A percentile compares a stretch with the other conserved stretches of the same genome.
phyloP scores from a whole-genome alignment of 192 early-diverging fungal genomes.

The Linnemannia hyalina region DNA sequence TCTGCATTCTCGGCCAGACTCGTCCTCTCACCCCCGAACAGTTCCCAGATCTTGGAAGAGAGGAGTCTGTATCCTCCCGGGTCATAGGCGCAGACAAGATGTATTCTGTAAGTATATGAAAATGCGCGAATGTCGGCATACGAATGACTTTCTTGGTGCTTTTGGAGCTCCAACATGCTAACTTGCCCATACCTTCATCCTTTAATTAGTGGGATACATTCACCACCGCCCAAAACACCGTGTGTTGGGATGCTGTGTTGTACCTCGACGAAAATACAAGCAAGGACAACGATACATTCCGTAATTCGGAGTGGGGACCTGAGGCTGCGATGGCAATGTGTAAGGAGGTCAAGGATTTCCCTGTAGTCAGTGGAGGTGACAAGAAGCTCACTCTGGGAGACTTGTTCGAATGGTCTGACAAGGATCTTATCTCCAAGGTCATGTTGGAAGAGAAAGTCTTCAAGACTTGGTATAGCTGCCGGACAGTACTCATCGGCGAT shows the following conservation, averaged over 20 bases:
- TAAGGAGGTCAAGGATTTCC: constrained; percentile 16
- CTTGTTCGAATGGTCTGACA: constrained; percentile 13
- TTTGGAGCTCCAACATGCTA: too few species aligned
- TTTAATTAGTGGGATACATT: too few species aligned
- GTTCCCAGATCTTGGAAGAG: neutral
- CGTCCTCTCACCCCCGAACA: neutral
- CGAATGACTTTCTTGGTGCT: too few species aligned
- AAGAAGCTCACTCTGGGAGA: constrained; percentile 3
- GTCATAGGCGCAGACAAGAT: neutral
- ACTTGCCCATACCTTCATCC: too few species aligned
- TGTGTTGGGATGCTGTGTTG: too few species aligned
- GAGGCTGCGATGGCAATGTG: constrained; percentile 18
- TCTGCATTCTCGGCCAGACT: constrained; percentile 22
- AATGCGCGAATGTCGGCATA: too few species aligned
- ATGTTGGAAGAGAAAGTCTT: constrained; percentile 44
- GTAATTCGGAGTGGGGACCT: constrained; percentile 11
- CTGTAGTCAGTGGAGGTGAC: neutral
- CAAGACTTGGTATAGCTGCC: constrained; percentile 30
- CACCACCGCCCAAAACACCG: neutral
- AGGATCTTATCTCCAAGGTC: constrained; percentile 20
- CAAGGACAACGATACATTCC: neutral
- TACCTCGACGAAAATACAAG: neutral
- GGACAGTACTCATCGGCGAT: constrained; percentile 27
- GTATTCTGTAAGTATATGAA: constrained; percentile 3
- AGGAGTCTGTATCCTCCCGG: neutral